Evolutionary conservation across 495 filamentous ascomycete species (phyloP).

Genomic region (Eremomyces bilateralis): DNA sequence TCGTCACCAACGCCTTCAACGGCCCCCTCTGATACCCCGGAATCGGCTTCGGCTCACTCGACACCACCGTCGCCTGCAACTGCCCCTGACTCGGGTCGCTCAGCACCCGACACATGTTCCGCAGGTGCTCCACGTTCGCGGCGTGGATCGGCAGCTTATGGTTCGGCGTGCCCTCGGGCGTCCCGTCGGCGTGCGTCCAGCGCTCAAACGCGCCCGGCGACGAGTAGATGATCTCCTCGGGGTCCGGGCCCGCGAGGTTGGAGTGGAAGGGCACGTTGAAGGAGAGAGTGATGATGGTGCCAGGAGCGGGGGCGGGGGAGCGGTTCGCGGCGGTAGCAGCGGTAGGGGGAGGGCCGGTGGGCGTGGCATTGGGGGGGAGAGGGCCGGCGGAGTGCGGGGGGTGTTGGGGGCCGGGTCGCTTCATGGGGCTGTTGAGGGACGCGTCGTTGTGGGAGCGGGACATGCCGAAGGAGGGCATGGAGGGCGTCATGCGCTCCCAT

Average conservation of each 20-base stretch:
- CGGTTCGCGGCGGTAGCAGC: constrained; percentile 26
- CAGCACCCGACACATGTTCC: constrained; percentile 56
- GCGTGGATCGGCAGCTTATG: constrained; percentile 77
- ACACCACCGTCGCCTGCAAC: constrained; percentile 62
- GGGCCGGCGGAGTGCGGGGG: constrained; percentile 32
- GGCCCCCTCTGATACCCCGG: constrained; percentile 41
- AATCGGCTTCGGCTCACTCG: constrained; percentile 58
- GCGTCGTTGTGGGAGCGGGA: constrained; percentile 39
- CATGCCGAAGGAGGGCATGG: constrained; percentile 23
- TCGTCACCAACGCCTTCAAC: constrained; percentile 55
- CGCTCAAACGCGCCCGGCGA: constrained; percentile 58
- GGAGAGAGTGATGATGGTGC: constrained; percentile 34
- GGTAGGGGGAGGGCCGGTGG: constrained; percentile 10
- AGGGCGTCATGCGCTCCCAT: constrained; percentile 75
- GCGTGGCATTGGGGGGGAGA: too few species aligned
- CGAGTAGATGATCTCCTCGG: constrained; percentile 78
- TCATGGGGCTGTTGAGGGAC: constrained; percentile 39
- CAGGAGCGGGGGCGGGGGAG: constrained; percentile 20
- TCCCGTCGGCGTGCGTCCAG: constrained; percentile 81
- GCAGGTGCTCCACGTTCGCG: constrained; percentile 56
- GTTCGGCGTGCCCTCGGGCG: constrained; percentile 56
- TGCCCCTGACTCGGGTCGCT: constrained; percentile 43
- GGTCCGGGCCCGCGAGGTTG: constrained; percentile 71
- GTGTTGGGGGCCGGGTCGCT: constrained; percentile 21
- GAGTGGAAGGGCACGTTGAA: constrained; percentile 95